Conservation (phyloP, 164 flowering plant species). For the Kingdonia uniflora region DNA sequence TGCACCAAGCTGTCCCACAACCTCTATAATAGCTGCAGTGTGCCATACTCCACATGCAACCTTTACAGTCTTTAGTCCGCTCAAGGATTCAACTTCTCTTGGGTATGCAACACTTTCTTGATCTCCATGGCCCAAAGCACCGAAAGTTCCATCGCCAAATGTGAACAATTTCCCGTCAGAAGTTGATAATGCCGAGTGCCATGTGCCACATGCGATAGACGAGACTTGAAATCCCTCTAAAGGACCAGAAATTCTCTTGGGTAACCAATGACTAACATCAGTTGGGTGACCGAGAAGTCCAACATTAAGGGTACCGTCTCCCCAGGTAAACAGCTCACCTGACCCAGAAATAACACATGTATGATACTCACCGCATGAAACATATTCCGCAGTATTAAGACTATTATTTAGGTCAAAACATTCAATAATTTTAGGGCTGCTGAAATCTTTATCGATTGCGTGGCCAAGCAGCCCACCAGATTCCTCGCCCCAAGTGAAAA, state of each 20-base stretch:
- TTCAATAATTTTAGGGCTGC: conserved; percentile 68
- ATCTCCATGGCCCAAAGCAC: conserved; percentile 82
- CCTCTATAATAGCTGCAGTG: conserved; percentile 79
- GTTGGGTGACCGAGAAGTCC: conserved; percentile 76
- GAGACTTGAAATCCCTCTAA: conserved; percentile 67
- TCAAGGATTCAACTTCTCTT: conserved; percentile 52
- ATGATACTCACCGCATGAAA: conserved; percentile 82
- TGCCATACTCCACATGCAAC: conserved; percentile 91
- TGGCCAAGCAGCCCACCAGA: conserved; percentile 87
- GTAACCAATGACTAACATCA: conserved; percentile 76
- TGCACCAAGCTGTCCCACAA: conserved; percentile 28
- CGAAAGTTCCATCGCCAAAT: conserved; percentile 81
- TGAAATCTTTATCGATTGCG: conserved; percentile 45
- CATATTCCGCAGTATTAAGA: conserved; percentile 29
- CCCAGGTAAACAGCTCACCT: conserved; percentile 80
- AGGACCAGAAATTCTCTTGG: conserved; percentile 61
- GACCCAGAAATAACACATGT: conserved; percentile 65
- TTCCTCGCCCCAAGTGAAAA: conserved; percentile 95
- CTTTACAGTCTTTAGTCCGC: conserved; percentile 42
- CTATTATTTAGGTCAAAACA: conserved; percentile 35
- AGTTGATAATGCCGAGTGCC: conserved; percentile 78
- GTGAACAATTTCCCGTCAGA: conserved; percentile 57
- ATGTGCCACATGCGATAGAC: conserved; percentile 73
- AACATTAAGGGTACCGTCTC: conserved; percentile 64
- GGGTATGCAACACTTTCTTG: conserved; percentile 50